These are phyloP conservation scores for Dendrobium nobile DNA, from an alignment of 106 monocot species.

Conservation along the genomic window DNA sequence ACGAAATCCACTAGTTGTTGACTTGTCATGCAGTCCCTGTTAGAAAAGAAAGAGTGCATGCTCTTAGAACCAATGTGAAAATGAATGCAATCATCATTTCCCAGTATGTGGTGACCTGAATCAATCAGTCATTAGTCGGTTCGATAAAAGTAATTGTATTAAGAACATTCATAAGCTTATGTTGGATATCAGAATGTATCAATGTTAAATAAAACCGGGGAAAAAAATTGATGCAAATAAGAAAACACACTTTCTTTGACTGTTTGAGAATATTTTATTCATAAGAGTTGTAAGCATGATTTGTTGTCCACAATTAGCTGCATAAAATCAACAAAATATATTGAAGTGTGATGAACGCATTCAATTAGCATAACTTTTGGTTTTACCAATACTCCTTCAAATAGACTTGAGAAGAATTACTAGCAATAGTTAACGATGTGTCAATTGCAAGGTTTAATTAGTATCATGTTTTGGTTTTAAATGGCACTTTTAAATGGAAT, in stretches of 20 bases:
- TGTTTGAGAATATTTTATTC: neutral
- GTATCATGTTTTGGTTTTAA: neutral
- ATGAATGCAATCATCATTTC: too few species aligned
- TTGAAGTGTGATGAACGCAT: neutral
- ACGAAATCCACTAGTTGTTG: constrained; percentile 90
- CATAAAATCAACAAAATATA: too few species aligned
- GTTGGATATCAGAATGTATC: neutral
- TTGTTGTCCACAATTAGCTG: too few species aligned
- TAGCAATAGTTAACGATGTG: neutral
- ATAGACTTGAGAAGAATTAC: neutral
- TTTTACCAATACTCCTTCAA: neutral
- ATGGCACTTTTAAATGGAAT: neutral
- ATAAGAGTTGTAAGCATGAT: too few species aligned
- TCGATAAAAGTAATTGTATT: too few species aligned
- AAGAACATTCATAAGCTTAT: neutral
- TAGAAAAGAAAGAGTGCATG: neutral
- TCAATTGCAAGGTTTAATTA: neutral
- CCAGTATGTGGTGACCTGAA: too few species aligned
- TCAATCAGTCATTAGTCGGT: too few species aligned
- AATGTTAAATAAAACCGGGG: neutral
- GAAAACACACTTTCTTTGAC: neutral
- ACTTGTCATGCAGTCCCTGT: constrained; percentile 75
- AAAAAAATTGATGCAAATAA: neutral
- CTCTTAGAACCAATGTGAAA: too few species aligned
- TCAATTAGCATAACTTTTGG: neutral